Evolutionary conservation across 495 filamentous ascomycete species (phyloP), one percentile per base, ranked within the genome.

Genomic region (Annulohypoxylon bovei): DNA sequence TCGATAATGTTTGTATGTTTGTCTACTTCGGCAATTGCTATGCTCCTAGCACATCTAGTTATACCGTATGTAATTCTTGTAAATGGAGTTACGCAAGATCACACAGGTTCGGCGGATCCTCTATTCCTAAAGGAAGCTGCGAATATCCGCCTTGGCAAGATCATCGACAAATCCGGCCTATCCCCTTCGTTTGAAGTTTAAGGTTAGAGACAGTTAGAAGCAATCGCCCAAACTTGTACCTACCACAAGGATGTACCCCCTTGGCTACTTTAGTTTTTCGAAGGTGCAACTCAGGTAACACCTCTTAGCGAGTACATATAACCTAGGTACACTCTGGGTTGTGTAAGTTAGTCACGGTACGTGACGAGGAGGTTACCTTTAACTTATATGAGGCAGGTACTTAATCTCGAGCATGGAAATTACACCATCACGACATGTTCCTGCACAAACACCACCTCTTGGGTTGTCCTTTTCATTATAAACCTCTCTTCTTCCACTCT

Each of bases 61-160:
- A 55, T 20, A 35, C 37, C 37, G n/a, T 55, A 23, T 61, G 39
- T 46, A 59, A 30, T 33, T 63, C 49, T 46, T 23, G 49, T 53
- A 63, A 7, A 27, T 18, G 52, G n/a, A 37, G 53, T 67, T 64
- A 54, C 63, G 28, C 63, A 65, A 65, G 54, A 65, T 65, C 27
- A 44, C 53, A 59, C 60, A n/a, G 56, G 28, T 20, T 39, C 49
- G 23, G 58, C 37, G 39, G 56, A 46, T 40, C 59, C 65, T 65
- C 68, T 55, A 56, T 64, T 64, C 54, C 44, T 42, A 60, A 56
- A 57, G 39, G 54, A 44, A 72, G 37, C 59, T 72, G 70, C 60
- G 32, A 16, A 65, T 61, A 68, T 44, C 70, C 70, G 70, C 16
- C 70, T 72, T 64, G 69, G 69, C 69, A 67, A 67, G 52, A 67